phyloP scores from a whole-genome alignment of 495 filamentous ascomycete species.

The Aspergillus sclerotioniger region DNA sequence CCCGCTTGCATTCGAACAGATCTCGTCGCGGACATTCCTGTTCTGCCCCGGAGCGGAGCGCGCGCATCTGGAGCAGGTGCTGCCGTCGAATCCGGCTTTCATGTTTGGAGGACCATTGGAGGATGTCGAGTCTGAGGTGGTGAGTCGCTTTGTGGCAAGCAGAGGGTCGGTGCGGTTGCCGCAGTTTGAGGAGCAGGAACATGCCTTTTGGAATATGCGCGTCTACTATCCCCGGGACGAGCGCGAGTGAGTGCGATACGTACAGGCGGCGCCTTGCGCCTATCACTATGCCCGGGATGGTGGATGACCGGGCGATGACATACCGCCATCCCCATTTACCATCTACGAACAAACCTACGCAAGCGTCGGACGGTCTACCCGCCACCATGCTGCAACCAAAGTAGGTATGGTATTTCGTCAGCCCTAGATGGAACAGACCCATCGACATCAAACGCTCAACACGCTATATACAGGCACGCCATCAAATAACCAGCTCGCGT shows the following conservation, averaged over 20 bases:
- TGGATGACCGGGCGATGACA: too few relatives aligned
- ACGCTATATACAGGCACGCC: slow-evolving; percentile 15
- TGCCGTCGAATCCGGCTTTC: slow-evolving; percentile 28
- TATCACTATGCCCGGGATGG: too few relatives aligned
- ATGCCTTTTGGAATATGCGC: slow-evolving; percentile 45
- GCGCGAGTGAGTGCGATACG: not conserved
- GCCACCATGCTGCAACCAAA: not conserved
- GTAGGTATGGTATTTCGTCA: slow-evolving; percentile 4
- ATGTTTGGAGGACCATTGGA: slow-evolving; percentile 40
- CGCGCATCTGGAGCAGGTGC: slow-evolving; percentile 35
- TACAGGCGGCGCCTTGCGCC: too few relatives aligned
- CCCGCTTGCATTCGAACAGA: slow-evolving; percentile 54
- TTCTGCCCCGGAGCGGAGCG: slow-evolving; percentile 55
- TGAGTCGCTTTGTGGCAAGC: slow-evolving; percentile 23
- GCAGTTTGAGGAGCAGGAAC: slow-evolving; percentile 33
- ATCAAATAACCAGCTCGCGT: not conserved
- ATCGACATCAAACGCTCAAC: slow-evolving; percentile 1
- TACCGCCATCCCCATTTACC: too few relatives aligned
- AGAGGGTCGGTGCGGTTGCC: slow-evolving; percentile 30
- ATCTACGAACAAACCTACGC: too few relatives aligned
- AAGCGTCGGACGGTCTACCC: too few relatives aligned
- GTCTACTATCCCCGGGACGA: slow-evolving; percentile 31
- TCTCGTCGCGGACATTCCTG: slow-evolving; percentile 56
- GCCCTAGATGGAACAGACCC: not conserved
- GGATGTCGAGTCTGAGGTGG: slow-evolving; percentile 27